Evolutionary conservation across 192 early-diverging fungal genomes (phyloP).

Genomic region (Entomortierella beljakovae): DNA sequence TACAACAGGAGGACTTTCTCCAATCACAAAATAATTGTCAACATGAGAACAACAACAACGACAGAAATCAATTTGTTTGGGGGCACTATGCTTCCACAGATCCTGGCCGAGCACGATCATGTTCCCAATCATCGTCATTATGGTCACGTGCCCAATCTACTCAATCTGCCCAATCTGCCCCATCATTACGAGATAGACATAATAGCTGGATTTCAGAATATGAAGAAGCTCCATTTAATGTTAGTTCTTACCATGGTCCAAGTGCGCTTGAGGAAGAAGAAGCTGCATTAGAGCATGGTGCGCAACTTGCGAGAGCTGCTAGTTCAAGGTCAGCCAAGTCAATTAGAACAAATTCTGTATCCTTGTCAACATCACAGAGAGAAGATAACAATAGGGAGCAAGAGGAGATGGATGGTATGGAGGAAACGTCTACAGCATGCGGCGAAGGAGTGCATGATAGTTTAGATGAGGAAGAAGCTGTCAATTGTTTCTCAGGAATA

Average conservation of each 20-base stretch:
- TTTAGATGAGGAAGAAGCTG: slow-evolving; percentile 22
- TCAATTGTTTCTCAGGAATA: slow-evolving; percentile 36
- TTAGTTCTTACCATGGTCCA: slow-evolving; percentile 15
- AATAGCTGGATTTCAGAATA: too few relatives aligned
- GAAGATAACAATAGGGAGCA: not conserved
- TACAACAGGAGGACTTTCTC: not conserved
- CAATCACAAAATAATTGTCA: too few relatives aligned
- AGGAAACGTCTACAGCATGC: not conserved
- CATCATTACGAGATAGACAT: not conserved
- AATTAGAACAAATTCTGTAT: not conserved
- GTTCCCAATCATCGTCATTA: too few relatives aligned
- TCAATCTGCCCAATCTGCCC: not conserved
- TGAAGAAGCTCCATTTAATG: too few relatives aligned
- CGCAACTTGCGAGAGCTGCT: slow-evolving; percentile 1
- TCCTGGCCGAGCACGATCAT: too few relatives aligned
- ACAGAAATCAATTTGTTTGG: too few relatives aligned
- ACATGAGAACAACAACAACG: too few relatives aligned
- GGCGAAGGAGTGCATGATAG: slow-evolving; percentile 6
- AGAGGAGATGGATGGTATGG: not conserved
- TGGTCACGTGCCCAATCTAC: too few relatives aligned
- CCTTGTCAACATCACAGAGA: not conserved
- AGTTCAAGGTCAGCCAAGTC: not conserved
- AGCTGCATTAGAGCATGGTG: slow-evolving; percentile 23
- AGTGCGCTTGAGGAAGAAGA: slow-evolving; percentile 37
- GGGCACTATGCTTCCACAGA: too few relatives aligned